These are phyloP conservation scores for Auriculariales sp. DNA, from an alignment of 768 basidiomycete genomes.

Conservation along the genomic window DNA sequence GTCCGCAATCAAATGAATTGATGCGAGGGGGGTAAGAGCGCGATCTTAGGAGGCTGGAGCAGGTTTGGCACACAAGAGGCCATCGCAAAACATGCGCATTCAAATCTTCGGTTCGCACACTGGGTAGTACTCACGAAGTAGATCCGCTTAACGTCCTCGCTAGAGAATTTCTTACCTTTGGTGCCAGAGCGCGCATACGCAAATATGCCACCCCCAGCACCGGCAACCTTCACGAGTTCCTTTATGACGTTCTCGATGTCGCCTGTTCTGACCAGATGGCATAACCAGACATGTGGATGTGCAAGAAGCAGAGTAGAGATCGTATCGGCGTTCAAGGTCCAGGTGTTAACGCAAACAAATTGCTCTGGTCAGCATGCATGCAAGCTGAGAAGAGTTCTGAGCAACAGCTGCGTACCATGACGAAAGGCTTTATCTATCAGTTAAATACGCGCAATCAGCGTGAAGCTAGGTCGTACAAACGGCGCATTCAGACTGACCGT, in stretches of 20 bases:
- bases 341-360: neutral
- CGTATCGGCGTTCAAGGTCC: neutral
- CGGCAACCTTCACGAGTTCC: constrained; percentile 39
- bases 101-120: too few species aligned
- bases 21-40: too few species aligned
- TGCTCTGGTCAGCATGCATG: neutral
- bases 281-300: too few species aligned
- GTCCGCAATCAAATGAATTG: too few species aligned
- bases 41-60: too few species aligned
- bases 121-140: constrained; percentile 37
- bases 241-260: constrained; percentile 60
- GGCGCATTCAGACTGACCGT: constrained; percentile 23
- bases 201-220: constrained; percentile 32
- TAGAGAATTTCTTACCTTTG: constrained; percentile 44
- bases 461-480: neutral
- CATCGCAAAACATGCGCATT: too few species aligned
- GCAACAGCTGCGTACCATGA: neutral
- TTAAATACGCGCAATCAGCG: neutral
- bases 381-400: neutral
- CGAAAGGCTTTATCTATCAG: neutral
- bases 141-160: constrained; percentile 51
- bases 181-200: constrained; percentile 31
- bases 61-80: too few species aligned
- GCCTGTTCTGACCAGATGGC: constrained; percentile 19
- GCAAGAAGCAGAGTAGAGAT: neutral